These are phyloP conservation scores for Tricholoma sp. DNA, from an alignment of 768 basidiomycete genomes.

Conservation along the genomic window DNA sequence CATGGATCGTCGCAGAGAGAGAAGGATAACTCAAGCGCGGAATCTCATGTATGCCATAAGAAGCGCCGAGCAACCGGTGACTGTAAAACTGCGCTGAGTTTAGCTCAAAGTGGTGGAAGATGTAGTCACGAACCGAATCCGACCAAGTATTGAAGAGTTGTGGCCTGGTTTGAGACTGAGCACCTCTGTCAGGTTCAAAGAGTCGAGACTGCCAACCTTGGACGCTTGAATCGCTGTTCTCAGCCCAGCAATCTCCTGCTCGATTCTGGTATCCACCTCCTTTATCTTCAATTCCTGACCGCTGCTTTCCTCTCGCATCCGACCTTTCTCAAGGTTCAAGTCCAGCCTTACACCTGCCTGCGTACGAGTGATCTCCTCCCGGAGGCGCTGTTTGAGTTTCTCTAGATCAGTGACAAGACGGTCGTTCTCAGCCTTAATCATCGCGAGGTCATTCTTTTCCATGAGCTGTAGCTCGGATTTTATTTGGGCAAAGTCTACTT, in stretches of 20 bases:
- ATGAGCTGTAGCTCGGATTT: slow-evolving; percentile 95
- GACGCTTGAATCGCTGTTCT: slow-evolving; percentile 81
- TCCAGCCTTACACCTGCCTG: slow-evolving; percentile 93
- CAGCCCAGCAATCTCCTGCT: slow-evolving; percentile 88
- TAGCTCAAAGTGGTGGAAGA: not conserved
- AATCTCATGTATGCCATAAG: slow-evolving; percentile 88
- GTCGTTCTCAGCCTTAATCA: slow-evolving; percentile 96
- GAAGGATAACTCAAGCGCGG: slow-evolving; percentile 34
- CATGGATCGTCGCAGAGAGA: too few species aligned
- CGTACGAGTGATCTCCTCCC: slow-evolving; percentile 88
- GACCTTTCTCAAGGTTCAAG: slow-evolving; percentile 93
- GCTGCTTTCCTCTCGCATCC: slow-evolving; percentile 89
- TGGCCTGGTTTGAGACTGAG: slow-evolving; percentile 44
- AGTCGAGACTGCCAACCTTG: slow-evolving; percentile 45
- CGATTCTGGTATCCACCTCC: slow-evolving; percentile 95
- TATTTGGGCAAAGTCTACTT: slow-evolving; percentile 94
- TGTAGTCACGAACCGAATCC: slow-evolving; percentile 63
- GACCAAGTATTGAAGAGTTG: slow-evolving; percentile 82
- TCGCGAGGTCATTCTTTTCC: slow-evolving; percentile 94
- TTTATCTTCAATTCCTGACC: slow-evolving; percentile 94
- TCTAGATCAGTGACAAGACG: slow-evolving; percentile 88
- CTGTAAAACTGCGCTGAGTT: slow-evolving; percentile 30
- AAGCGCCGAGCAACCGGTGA: slow-evolving; percentile 81
- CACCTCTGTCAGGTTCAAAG: not conserved
- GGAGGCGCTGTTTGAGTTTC: slow-evolving; percentile 88